These are phyloP conservation scores for Fusarium aywerte DNA, from an alignment of 2,329 filamentous ascomycete genomes.

Conservation along the genomic window DNA sequence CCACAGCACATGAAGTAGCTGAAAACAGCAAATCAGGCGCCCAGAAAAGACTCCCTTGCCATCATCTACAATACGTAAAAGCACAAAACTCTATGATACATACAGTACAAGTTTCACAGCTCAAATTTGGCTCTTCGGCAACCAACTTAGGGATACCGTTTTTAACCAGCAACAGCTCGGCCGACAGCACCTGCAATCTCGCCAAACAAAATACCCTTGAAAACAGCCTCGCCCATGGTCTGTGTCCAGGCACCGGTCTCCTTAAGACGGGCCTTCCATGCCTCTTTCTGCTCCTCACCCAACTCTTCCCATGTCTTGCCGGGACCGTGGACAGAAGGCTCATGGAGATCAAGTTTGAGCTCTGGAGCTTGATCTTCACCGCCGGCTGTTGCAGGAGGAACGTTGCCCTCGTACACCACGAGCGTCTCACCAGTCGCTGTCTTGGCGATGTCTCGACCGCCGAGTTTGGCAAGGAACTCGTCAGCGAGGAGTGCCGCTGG, in stretches of 20 bases:
- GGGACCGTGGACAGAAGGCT: constrained; percentile 59
- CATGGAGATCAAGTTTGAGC: constrained; percentile 58
- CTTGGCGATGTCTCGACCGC: constrained; percentile 49
- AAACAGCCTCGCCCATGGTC: constrained; percentile 78
- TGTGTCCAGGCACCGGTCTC: constrained; percentile 83
- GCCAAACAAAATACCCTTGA: constrained; percentile 81
- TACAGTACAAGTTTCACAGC: constrained; percentile 13
- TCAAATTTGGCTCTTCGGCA: not conserved
- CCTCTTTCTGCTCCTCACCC: constrained; percentile 66
- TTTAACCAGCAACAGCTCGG: constrained; percentile 57
- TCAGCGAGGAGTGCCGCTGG: constrained; percentile 45
- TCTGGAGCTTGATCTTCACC: constrained; percentile 34
- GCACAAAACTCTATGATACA: constrained; percentile 18
- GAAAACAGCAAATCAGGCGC: constrained; percentile 1
- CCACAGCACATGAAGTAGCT: constrained; percentile 2
- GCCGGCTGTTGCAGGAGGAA: constrained; percentile 30
- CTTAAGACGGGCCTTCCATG: constrained; percentile 76
- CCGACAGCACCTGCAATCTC: constrained; percentile 74
- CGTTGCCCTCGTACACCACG: constrained; percentile 50
- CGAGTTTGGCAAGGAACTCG: constrained; percentile 53
- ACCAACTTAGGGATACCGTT: not conserved
- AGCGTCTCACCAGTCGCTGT: constrained; percentile 52
- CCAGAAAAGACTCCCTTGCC: constrained; percentile 8
- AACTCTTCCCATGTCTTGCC: constrained; percentile 79
- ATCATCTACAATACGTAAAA: constrained; percentile 20